phyloP scores from a whole-genome alignment of 2,329 filamentous ascomycete species.

The Trichothecium roseum region DNA sequence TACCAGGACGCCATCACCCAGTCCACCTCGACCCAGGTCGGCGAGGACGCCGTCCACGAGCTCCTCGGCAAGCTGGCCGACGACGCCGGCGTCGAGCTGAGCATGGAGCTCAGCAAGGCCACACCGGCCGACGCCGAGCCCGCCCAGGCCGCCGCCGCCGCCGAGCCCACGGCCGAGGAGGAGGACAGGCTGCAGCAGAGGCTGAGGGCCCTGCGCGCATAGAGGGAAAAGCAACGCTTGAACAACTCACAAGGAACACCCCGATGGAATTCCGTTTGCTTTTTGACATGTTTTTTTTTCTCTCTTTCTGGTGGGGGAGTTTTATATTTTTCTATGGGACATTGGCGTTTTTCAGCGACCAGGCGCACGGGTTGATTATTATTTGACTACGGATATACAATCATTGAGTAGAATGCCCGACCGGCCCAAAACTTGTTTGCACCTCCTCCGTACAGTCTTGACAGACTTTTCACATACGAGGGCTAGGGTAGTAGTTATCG shows the following conservation, averaged over 20 bases:
- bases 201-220: conserved; percentile 44
- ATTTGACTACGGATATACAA: no score
- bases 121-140: conserved; percentile 49
- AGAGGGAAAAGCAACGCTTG: conserved; percentile 5
- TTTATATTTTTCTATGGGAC: no score
- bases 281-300: no score
- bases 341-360: no score
- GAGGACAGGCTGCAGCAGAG: conserved; percentile 64
- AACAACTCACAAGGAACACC: no score
- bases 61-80: conserved; percentile 79
- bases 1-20: conserved; percentile 79
- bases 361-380: neutral
- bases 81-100: conserved; percentile 75
- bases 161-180: conserved; percentile 64
- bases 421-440: no score
- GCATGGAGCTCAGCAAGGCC: conserved; percentile 57
- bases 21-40: conserved; percentile 61
- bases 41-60: conserved; percentile 78
- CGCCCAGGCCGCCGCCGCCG: conserved; percentile 38
- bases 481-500: no score
- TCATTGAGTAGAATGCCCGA: no score
- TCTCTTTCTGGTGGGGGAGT: no score
- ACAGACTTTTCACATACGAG: no score
- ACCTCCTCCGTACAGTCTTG: no score
- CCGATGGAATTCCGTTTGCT: no score